Evolutionary conservation across 768 basidiomycete genomes (phyloP).

Genomic region (Leucocoprinus birnbaumii): DNA sequence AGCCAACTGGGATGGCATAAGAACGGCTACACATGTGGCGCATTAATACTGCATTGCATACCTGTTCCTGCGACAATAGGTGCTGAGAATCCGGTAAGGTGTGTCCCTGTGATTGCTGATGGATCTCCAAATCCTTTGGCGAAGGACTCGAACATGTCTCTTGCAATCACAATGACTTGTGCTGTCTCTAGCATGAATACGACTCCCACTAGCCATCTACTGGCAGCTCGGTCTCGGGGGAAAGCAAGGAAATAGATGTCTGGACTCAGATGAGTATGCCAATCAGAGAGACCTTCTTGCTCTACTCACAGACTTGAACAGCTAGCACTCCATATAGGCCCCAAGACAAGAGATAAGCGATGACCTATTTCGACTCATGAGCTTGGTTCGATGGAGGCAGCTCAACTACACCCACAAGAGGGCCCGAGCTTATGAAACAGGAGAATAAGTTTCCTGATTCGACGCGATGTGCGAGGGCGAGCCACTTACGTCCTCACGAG

Average conservation of each 20-base stretch:
- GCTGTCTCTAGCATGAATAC: constrained; percentile 26
- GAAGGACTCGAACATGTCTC: constrained; percentile 25
- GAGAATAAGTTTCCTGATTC: too few species aligned
- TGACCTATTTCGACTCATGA: constrained; percentile 16
- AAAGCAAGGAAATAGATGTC: constrained; percentile 31
- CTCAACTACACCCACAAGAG: too few species aligned
- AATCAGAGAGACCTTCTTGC: background rate
- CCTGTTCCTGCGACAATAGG: constrained; percentile 28
- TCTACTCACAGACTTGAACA: constrained; percentile 27
- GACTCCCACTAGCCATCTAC: constrained; percentile 24
- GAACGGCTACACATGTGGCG: background rate
- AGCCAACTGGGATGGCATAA: constrained; percentile 20
- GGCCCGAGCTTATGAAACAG: too few species aligned
- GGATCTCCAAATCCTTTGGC: constrained; percentile 25
- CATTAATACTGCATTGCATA: constrained; percentile 11
- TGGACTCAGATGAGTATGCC: constrained; percentile 4
- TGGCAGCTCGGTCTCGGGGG: constrained; percentile 21
- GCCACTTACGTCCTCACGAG: too few species aligned
- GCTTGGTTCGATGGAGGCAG: too few species aligned
- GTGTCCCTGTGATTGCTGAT: constrained; percentile 20
- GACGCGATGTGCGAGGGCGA: too few species aligned
- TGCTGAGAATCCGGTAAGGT: constrained; percentile 22
- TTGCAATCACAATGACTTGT: constrained; percentile 23
- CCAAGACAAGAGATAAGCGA: constrained; percentile 28
- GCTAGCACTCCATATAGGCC: constrained; percentile 25